A percentile compares a stretch with the other conserved stretches of the same genome.
Conservation (phyloP, 1,139 yeast species). For the Scheffersomyces stambukii region DNA sequence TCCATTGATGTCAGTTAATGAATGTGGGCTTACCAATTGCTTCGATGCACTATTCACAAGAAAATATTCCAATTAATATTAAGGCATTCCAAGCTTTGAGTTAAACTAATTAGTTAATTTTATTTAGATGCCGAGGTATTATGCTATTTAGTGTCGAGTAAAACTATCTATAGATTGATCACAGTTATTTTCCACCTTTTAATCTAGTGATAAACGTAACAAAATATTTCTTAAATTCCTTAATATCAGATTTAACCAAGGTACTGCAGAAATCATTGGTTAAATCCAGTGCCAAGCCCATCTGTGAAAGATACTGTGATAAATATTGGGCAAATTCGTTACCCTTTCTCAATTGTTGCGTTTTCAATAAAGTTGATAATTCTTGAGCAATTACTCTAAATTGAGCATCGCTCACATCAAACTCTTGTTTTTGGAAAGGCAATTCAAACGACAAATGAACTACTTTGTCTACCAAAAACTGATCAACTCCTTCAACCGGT, state of each 20-base stretch:
- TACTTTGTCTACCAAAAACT: slow-evolving; percentile 62
- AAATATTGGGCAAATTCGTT: slow-evolving; percentile 47
- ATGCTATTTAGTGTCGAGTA: too few relatives aligned
- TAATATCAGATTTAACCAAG: slow-evolving; percentile 50
- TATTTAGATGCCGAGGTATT: too few relatives aligned
- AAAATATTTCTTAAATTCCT: slow-evolving; percentile 64
- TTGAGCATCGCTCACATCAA: slow-evolving; percentile 75
- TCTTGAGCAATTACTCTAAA: slow-evolving; percentile 72
- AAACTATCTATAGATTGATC: too few relatives aligned
- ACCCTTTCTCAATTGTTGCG: slow-evolving; percentile 44
- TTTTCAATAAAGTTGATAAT: slow-evolving; percentile 63
- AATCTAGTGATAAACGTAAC: slow-evolving; percentile 50
- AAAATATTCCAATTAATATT: too few relatives aligned
- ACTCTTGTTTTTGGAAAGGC: slow-evolving; percentile 65
- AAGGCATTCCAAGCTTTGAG: too few relatives aligned
- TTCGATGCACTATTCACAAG: too few relatives aligned
- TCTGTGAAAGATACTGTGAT: slow-evolving; percentile 51
- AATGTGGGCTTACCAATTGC: too few relatives aligned
- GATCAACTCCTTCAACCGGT: slow-evolving; percentile 67
- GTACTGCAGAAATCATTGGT: slow-evolving; percentile 55
- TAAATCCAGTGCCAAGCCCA: slow-evolving; percentile 56
- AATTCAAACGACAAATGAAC: slow-evolving; percentile 73
- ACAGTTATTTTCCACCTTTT: too few relatives aligned
- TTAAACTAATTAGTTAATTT: too few relatives aligned
- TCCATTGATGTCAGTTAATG: too few relatives aligned